Evolutionary conservation across 129 eudicot genomes (phyloP).

Genomic region (Lactuca sativa): DNA sequence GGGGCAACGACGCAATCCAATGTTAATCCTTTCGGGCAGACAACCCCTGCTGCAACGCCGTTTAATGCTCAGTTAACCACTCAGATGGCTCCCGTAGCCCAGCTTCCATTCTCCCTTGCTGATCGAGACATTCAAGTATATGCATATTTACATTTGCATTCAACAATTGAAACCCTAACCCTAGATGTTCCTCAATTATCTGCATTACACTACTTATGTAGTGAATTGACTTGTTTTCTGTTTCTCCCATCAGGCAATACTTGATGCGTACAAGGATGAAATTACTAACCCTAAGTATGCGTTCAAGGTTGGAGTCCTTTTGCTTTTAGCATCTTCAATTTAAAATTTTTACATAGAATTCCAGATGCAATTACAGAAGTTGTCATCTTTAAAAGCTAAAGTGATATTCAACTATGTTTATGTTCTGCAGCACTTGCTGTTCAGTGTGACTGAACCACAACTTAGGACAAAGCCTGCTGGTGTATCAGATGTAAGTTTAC

Average conservation of each 20-base stretch:
- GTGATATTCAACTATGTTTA: neutral
- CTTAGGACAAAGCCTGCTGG: constrained; percentile 80
- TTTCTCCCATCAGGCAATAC: constrained; percentile 54
- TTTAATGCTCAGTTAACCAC: constrained; percentile 71
- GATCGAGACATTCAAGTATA: constrained; percentile 91
- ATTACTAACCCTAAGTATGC: constrained; percentile 83
- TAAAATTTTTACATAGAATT: neutral
- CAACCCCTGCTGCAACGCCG: constrained; percentile 39
- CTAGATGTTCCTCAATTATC: constrained; percentile 14
- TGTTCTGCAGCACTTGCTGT: constrained; percentile 75
- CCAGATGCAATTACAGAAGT: neutral
- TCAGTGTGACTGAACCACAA: constrained; percentile 92
- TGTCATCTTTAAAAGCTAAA: neutral
- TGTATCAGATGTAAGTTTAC: constrained; percentile 86
- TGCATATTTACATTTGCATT: neutral
- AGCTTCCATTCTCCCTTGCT: constrained; percentile 89
- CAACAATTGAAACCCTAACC: constrained; percentile 11
- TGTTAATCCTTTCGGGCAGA: constrained; percentile 36
- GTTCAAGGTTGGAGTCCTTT: constrained; percentile 61
- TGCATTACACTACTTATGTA: neutral
- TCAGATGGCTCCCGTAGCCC: constrained; percentile 99
- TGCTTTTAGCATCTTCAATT: neutral
- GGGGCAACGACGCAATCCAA: constrained; percentile 28
- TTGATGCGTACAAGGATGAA: constrained; percentile 94
- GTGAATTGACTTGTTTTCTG: neutral